phyloP scores from a whole-genome alignment of 1,284 basidiomycete genomes.

The Puccinia polysora region DNA sequence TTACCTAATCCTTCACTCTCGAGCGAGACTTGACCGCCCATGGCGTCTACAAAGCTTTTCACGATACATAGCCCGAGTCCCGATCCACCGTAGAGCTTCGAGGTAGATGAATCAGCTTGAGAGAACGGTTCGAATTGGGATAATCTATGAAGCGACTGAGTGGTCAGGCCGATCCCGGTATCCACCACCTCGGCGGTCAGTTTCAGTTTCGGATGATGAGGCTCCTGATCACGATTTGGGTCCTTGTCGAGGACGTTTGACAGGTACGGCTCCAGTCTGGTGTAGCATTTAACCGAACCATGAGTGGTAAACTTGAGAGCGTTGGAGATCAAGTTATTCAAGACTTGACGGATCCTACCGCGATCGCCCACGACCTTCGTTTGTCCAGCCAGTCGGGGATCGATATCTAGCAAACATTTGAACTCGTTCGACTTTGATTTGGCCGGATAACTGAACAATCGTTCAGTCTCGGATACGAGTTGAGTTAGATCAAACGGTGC shows the following conservation, averaged over 20 bases:
- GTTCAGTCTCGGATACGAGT: slow-evolving; percentile 41
- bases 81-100: slow-evolving; percentile 16
- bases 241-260: neutral
- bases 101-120: slow-evolving; percentile 17
- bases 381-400: slow-evolving; percentile 46
- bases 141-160: neutral
- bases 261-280: slow-evolving; percentile 1
- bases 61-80: slow-evolving; percentile 50
- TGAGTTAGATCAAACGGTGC: slow-evolving; percentile 48
- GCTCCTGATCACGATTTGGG: neutral
- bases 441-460: slow-evolving; percentile 50
- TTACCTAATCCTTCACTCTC: slow-evolving; percentile 50
- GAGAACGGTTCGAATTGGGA: slow-evolving; percentile 30
- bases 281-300: slow-evolving; percentile 29
- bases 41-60: slow-evolving; percentile 52
- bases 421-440: slow-evolving; percentile 51
- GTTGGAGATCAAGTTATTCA: slow-evolving; percentile 52
- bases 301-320: slow-evolving; percentile 51
- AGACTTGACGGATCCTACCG: slow-evolving; percentile 50
- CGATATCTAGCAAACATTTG: slow-evolving; percentile 36
- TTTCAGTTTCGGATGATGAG: neutral
- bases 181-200: slow-evolving; percentile 18
- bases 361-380: slow-evolving; percentile 49
- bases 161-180: slow-evolving; percentile 16
- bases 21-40: slow-evolving; percentile 50